phyloP scores from a whole-genome alignment of 345 rosid genomes.

The Iberis pinnata region DNA sequence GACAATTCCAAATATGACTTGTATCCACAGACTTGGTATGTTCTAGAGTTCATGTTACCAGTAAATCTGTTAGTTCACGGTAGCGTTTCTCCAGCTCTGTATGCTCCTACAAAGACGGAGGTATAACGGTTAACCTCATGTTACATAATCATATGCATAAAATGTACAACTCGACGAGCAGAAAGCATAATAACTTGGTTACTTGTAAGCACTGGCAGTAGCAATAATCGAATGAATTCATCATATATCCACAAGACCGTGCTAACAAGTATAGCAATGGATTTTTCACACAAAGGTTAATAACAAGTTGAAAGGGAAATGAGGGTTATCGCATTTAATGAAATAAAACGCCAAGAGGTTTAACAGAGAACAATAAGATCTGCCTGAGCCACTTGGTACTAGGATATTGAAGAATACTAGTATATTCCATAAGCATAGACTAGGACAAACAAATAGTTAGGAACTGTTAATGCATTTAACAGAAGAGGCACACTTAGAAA shows the following conservation, averaged over 20 bases:
- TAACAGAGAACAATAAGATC: slow-evolving; percentile 1
- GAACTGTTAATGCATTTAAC: slow-evolving; percentile 2
- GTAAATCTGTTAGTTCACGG: slow-evolving; percentile 90
- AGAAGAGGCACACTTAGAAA: slow-evolving; percentile 21
- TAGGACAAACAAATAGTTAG: not conserved
- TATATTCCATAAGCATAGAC: not conserved
- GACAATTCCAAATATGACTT: not conserved
- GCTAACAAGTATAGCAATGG: slow-evolving; percentile 1
- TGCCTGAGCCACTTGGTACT: not conserved
- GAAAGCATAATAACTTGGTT: slow-evolving; percentile 1
- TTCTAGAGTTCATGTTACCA: slow-evolving; percentile 47
- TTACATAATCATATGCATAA: slow-evolving; percentile 12
- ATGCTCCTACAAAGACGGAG: slow-evolving; percentile 64
- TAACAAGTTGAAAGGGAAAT: not conserved
- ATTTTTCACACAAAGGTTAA: slow-evolving; percentile 1
- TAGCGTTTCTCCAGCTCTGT: slow-evolving; percentile 96
- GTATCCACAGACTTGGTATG: slow-evolving; percentile 1
- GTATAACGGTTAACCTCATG: slow-evolving; percentile 29
- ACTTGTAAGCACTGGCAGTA: not conserved
- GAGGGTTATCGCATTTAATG: too few relatives aligned
- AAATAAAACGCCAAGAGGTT: too few relatives aligned
- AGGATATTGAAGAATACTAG: not conserved
- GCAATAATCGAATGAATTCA: not conserved
- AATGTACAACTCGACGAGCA: not conserved
- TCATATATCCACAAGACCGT: not conserved